Evolutionary conservation across 768 basidiomycete genomes (phyloP).

Genomic region (Nidula microcarpa): DNA sequence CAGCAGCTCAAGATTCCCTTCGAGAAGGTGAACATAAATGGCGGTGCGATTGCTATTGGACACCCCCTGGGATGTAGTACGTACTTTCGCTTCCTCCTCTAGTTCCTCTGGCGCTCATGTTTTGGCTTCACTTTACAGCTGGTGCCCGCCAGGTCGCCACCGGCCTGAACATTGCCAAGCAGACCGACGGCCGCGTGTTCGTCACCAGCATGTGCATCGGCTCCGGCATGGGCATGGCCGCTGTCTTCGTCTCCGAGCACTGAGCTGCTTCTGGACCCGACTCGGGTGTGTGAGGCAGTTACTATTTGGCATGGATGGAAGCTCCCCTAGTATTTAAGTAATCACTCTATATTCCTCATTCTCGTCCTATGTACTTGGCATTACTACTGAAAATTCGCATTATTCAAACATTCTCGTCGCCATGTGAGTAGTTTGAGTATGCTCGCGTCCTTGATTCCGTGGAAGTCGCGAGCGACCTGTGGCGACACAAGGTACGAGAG

Average conservation of each 20-base stretch:
- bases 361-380: no score
- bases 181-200: constrained; percentile 73
- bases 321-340: no score
- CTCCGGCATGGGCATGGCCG: constrained; percentile 89
- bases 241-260: constrained; percentile 82
- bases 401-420: no score
- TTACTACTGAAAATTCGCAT: no score
- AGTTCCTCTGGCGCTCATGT: constrained; percentile 1
- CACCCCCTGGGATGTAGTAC: constrained; percentile 84
- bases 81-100: constrained; percentile 23
- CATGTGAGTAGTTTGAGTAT: no score
- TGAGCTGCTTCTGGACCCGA: constrained; percentile 17
- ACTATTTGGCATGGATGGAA: no score
- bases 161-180: constrained; percentile 76
- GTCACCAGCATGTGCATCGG: constrained; percentile 93
- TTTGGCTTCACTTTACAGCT: constrained; percentile 33
- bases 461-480: no score
- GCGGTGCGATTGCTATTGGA: constrained; percentile 87
- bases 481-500: no score
- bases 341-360: no score
- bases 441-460: no score
- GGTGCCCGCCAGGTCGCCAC: constrained; percentile 89
- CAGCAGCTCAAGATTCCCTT: constrained; percentile 66
- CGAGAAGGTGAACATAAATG: constrained; percentile 82
- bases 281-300: no score